phyloP scores from a whole-genome alignment of 768 basidiomycete genomes.

The Suillus alpinus region DNA sequence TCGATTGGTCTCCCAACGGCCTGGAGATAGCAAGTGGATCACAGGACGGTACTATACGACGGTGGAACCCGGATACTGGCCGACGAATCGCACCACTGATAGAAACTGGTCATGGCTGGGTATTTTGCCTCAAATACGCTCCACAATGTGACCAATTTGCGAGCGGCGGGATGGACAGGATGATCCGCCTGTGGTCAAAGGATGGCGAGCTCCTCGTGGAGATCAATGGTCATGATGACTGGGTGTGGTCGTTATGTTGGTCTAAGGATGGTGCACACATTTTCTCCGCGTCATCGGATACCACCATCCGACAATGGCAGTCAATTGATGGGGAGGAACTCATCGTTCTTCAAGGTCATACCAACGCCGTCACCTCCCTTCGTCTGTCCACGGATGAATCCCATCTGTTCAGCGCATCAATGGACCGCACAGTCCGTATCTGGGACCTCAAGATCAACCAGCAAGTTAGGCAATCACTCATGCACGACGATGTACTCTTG shows the following conservation, averaged over 20 bases:
- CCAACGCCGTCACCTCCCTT: background rate
- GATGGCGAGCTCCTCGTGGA: background rate
- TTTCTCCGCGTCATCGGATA: background rate
- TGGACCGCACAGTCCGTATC: background rate
- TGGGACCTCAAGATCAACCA: background rate
- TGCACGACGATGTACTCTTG: slow-evolving; percentile 81
- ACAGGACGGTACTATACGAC: background rate
- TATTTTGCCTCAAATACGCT: background rate
- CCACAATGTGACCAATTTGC: background rate
- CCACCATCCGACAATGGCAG: background rate
- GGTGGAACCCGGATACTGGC: background rate
- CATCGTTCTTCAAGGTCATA: background rate
- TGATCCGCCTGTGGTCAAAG: background rate
- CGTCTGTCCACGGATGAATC: background rate
- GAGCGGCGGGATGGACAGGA: background rate
- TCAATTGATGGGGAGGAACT: background rate
- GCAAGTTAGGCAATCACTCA: background rate
- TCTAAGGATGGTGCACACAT: background rate
- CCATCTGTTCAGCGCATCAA: background rate
- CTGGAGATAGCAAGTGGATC: background rate
- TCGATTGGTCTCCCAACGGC: background rate
- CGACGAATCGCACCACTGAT: background rate
- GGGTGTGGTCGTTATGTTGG: background rate
- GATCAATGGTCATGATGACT: background rate
- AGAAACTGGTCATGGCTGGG: background rate